These are phyloP conservation scores for Tripterygium wilfordii DNA, from an alignment of 177 flowering plant species.

Conservation along the genomic window DNA sequence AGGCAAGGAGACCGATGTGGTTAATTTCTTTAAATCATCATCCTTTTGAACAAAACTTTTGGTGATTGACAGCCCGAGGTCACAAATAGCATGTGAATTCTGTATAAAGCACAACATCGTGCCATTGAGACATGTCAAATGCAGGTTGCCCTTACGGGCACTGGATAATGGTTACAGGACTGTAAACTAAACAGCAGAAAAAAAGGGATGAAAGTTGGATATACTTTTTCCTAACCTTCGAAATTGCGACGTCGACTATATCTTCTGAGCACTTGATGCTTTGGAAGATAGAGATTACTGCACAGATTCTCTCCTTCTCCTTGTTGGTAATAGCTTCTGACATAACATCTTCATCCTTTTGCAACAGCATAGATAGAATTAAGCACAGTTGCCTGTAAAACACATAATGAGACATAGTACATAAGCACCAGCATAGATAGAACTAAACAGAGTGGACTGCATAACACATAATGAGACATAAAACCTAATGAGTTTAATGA, in stretches of 20 bases:
- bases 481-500: no score
- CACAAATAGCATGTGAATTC: slow-evolving; percentile 83
- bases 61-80: slow-evolving; percentile 66
- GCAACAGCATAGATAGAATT: slow-evolving; percentile 57
- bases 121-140: no score
- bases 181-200: no score
- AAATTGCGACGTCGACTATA: slow-evolving; percentile 47
- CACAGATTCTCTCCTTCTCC: slow-evolving; percentile 44
- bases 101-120: no score
- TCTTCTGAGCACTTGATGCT: slow-evolving; percentile 73
- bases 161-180: no score
- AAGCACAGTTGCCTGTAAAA: slow-evolving; percentile 64
- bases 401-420: slow-evolving; percentile 10
- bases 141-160: no score
- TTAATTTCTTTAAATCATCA: slow-evolving; percentile 28
- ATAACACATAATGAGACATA: slow-evolving; percentile 11
- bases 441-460: slow-evolving; percentile 65
- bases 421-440: slow-evolving; percentile 60
- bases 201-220: no score
- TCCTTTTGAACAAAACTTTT: slow-evolving; percentile 52
- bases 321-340: slow-evolving; percentile 32
- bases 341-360: slow-evolving; percentile 68
- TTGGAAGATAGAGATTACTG: slow-evolving; percentile 48
- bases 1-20: slow-evolving; percentile 47
- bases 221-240: slow-evolving; percentile 57